Evolutionary conservation across 2,329 filamentous ascomycete species (phyloP), one percentile per base, ranked within the genome.

Genomic region (Monosporascus sp.): DNA sequence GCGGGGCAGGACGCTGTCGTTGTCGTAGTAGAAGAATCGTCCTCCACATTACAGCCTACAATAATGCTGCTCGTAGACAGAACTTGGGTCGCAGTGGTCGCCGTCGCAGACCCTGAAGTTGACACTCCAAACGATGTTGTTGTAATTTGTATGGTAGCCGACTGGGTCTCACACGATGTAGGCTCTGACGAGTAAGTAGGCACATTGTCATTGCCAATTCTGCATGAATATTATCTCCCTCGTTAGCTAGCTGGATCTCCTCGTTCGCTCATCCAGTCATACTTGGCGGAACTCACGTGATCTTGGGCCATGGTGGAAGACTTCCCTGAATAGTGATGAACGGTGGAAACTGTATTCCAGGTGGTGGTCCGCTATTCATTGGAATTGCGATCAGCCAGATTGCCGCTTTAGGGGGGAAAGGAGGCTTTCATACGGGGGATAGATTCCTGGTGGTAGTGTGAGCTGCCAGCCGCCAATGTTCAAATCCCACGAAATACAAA

Each of bases 231-330:
- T 22, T 20, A 49, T 37, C 17, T 38, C 31, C 37, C 27, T 38
- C 8, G 19, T 49, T 38, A 49, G 47, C 31, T 49, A 49, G 5
- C 47, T 8, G 14, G 11, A 38, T 22, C 31, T 37, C 16, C 24
- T 20, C 5, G 26, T 37, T 37, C 19, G 14, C 16, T 22, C 24
- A 11, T 22, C 22, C 22, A 22, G 22, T 22, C 22, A 22, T 22
- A 22, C 22, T 22, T 22, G 26, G 19, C 27, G 19, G 7, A 38
- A 48, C 50, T 40, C 47, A 52, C 50, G 50, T 52, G 43, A 52
- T 47, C 34, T 47, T 24, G 31, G 50, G 50, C 50, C 50, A 52
- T 17, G 43, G 43, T 17, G 50, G 43, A 17, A 52, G 50, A 7
- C 19, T 48, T 11, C 50, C 50, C 9, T 31, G n/a, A 6, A 37